phyloP scores from a whole-genome alignment of 1,284 basidiomycete species.

The Apiotrichum siamense region DNA sequence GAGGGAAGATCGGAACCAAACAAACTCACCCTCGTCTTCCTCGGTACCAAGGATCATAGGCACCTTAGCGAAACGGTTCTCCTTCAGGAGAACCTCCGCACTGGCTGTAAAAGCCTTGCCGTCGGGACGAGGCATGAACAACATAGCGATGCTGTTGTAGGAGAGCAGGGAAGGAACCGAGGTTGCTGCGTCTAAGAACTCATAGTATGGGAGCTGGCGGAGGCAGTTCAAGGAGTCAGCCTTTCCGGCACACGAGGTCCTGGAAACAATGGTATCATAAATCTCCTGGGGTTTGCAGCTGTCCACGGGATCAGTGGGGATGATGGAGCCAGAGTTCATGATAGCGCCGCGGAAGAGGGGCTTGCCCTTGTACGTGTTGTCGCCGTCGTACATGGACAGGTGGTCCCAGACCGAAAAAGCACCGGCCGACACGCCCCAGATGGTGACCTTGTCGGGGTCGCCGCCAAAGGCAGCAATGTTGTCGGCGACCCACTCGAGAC shows the following conservation, averaged over 20 bases:
- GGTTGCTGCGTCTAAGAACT: slow-evolving; percentile 12
- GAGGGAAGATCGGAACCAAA: too few relatives aligned
- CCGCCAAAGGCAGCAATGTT: slow-evolving; percentile 42
- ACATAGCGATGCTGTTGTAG: slow-evolving; percentile 28
- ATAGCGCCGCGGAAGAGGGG: slow-evolving; percentile 46
- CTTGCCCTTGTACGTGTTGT: slow-evolving; percentile 42
- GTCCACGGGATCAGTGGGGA: slow-evolving; percentile 17
- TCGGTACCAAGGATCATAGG: slow-evolving; percentile 23
- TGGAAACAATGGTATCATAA: slow-evolving; percentile 10
- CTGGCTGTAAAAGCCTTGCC: slow-evolving; percentile 52
- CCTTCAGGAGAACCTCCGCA: slow-evolving; percentile 28
- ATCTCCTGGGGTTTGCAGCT: slow-evolving; percentile 10
- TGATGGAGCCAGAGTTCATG: slow-evolving; percentile 47
- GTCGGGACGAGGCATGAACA: slow-evolving; percentile 54
- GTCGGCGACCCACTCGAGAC: slow-evolving; percentile 37
- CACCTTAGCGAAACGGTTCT: slow-evolving; percentile 9
- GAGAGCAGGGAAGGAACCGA: slow-evolving; percentile 11
- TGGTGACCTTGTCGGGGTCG: slow-evolving; percentile 38
- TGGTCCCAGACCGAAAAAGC: slow-evolving; percentile 38
- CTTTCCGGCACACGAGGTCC: slow-evolving; percentile 22
- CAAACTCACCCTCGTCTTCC: slow-evolving; percentile 21
- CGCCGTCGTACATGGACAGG: slow-evolving; percentile 55
- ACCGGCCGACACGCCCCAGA: slow-evolving; percentile 61
- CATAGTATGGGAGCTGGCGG: slow-evolving; percentile 48
- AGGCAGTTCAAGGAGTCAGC: slow-evolving; percentile 54